Base-by-base conservation (phyloP, 108 stramenopile species). In the Fragilaria crotonensis region DNA sequence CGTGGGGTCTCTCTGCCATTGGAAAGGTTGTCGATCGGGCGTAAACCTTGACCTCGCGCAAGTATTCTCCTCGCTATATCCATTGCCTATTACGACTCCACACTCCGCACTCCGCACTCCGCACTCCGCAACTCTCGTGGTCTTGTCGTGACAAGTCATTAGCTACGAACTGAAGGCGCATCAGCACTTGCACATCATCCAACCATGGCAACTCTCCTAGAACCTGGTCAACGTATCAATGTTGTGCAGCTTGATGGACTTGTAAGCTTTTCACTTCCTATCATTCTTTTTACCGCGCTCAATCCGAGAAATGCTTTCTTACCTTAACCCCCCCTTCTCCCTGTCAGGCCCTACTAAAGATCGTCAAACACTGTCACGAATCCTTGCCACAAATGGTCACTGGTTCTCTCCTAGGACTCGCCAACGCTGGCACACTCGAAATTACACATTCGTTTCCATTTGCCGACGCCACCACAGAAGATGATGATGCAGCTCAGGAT, bases 311-410 rank as follows among this genome's bases (percentile, higher is more conserved):
- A 11, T 53, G 2, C 46, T 32, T 60, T 55, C 31, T 59, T 29
- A 18, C 36, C 25, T 60, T 47, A 3, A 21, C 23, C 45, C 17
- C 25, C 46, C 3, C 17, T 48, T 41, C n/a, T 4, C 45, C 33
- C 30, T 30, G 25, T 55, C 57, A 81, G 83, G 96, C 94, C 18
- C 71, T 96, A 55, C 86, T 98, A 59, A 96, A 97, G 75, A 95
- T 99, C 68, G 89, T 99, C 59, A 97, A 98, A 70, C 98, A 99
- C 61, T 97, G 97, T 74, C 89, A 89, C 51, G 96, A 98, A 60
- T 83, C 90, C 36, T 70, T 96, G 27, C 96, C 97, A 11, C 64
- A 78, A 25, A 90, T 95, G 85, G 95, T 93, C 9, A 83, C 95
- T 9, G 98, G 98, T 28, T 94, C 94, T 7, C 81, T 99, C 27